Evolutionary conservation across 768 basidiomycete genomes (phyloP).

Genomic region (Tulasnella sp.): DNA sequence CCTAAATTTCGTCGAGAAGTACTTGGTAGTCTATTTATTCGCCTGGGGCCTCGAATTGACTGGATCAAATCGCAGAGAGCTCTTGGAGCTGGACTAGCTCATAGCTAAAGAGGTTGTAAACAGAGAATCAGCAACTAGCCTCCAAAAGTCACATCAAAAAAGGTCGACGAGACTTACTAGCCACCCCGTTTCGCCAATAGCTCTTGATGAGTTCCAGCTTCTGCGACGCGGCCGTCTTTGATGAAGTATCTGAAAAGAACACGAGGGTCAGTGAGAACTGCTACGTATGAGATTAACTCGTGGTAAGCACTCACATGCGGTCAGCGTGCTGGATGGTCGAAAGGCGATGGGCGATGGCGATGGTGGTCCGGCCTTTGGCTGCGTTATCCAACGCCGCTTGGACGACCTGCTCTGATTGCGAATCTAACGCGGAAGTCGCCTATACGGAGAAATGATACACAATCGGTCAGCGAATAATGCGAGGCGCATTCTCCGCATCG

Average conservation of each 20-base stretch:
- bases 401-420: slow-evolving; percentile 44
- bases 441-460: neutral
- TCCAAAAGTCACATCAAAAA: neutral
- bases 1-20: neutral
- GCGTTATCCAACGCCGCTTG: slow-evolving; percentile 38
- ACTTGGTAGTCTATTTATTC: neutral
- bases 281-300: slow-evolving; percentile 10
- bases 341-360: slow-evolving; percentile 34
- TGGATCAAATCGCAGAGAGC: neutral
- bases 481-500: neutral
- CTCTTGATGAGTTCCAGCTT: slow-evolving; percentile 85
- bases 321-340: slow-evolving; percentile 34
- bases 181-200: slow-evolving; percentile 44
- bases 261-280: neutral
- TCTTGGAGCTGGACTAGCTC: neutral
- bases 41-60: neutral
- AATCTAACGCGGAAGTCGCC: slow-evolving; percentile 43
- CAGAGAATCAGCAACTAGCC: neutral
- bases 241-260: slow-evolving; percentile 66
- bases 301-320: slow-evolving; percentile 32
- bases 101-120: neutral
- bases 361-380: slow-evolving; percentile 32
- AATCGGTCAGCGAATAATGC: neutral
- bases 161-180: slow-evolving; percentile 37
- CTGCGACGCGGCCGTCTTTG: slow-evolving; percentile 78